Evolutionary conservation across 2,329 filamentous ascomycete genomes (phyloP).

Genomic region (Scopulariopsis brevicaulis): DNA sequence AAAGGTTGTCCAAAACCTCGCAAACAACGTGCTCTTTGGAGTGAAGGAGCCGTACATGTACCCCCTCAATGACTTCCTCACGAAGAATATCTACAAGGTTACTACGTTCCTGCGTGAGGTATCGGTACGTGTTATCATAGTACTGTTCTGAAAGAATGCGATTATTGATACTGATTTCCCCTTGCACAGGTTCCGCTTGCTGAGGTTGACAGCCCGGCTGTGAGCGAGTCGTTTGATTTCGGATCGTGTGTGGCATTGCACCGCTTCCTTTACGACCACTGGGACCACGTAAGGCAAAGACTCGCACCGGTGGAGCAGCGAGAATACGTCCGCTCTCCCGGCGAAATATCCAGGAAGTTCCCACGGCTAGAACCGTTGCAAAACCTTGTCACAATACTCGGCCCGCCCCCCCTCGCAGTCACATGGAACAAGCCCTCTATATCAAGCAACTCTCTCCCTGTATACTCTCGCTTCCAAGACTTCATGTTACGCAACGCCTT

Average conservation of each 20-base stretch:
- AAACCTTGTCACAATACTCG: slow-evolving; percentile 53
- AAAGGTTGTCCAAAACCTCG: slow-evolving; percentile 60
- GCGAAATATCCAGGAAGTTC: slow-evolving; percentile 38
- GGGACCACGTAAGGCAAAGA: slow-evolving; percentile 57
- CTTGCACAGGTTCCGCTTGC: slow-evolving; percentile 31
- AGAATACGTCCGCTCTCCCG: slow-evolving; percentile 42
- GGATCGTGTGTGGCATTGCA: slow-evolving; percentile 60
- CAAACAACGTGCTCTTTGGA: slow-evolving; percentile 61
- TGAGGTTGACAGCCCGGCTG: slow-evolving; percentile 24
- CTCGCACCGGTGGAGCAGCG: slow-evolving; percentile 48
- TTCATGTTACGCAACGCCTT: slow-evolving; percentile 64
- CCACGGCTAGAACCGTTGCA: slow-evolving; percentile 49
- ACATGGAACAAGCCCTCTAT: slow-evolving; percentile 59
- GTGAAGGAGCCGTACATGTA: slow-evolving; percentile 66
- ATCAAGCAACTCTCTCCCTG: slow-evolving; percentile 48
- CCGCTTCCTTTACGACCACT: slow-evolving; percentile 59
- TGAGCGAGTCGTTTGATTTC: slow-evolving; percentile 51
- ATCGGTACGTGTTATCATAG: slow-evolving; percentile 32
- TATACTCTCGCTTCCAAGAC: slow-evolving; percentile 59
- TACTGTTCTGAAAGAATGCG: neutral
- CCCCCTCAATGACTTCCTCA: slow-evolving; percentile 56
- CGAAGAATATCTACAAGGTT: slow-evolving; percentile 56
- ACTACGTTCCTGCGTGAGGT: slow-evolving; percentile 58
- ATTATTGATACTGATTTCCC: neutral
- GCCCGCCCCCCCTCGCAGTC: slow-evolving; percentile 55